Conservation (phyloP, 2,329 filamentous ascomycete genomes). For the Scopulariopsis brevicaulis region DNA sequence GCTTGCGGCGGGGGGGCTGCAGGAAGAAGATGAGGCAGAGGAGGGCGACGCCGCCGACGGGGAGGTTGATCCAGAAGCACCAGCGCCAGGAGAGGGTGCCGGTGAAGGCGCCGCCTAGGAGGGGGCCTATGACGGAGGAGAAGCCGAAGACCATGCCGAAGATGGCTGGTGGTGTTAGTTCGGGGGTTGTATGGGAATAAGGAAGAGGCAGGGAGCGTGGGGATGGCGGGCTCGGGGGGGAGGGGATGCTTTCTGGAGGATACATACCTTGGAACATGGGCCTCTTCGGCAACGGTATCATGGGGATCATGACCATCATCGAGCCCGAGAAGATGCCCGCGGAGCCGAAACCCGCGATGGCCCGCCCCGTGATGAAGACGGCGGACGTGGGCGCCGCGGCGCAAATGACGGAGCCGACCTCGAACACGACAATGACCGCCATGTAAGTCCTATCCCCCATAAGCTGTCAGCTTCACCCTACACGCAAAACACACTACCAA, state of each 20-base stretch:
- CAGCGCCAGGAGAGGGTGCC: constrained; percentile 36
- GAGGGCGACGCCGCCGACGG: constrained; percentile 39
- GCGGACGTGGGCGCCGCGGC: constrained; percentile 40
- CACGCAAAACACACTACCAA: too few species aligned
- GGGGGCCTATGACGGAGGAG: constrained; percentile 38
- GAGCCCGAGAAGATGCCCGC: constrained; percentile 47
- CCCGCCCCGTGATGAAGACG: constrained; percentile 43
- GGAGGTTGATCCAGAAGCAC: constrained; percentile 50
- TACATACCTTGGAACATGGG: constrained; percentile 40
- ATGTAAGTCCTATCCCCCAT: constrained; percentile 26
- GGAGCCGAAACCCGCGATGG: constrained; percentile 43
- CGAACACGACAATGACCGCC: constrained; percentile 35
- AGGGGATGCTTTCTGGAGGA: neutral
- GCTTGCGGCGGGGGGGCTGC: constrained; percentile 7
- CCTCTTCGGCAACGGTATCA: constrained; percentile 48
- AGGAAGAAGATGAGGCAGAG: constrained; percentile 36
- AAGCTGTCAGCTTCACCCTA: neutral
- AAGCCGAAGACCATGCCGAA: constrained; percentile 46
- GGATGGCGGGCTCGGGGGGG: too few species aligned
- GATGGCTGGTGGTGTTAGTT: constrained; percentile 18
- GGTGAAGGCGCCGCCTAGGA: constrained; percentile 43
- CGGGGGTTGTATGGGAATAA: neutral
- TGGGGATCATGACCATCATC: constrained; percentile 43
- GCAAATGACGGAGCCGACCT: constrained; percentile 42
- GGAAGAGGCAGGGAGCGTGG: too few species aligned